Percentiles rank a stretch among this genome's conserved stretches.
Evolutionary conservation across 192 early-diverging fungal genomes (phyloP).

Genomic region (Rhizophagus sp.): DNA sequence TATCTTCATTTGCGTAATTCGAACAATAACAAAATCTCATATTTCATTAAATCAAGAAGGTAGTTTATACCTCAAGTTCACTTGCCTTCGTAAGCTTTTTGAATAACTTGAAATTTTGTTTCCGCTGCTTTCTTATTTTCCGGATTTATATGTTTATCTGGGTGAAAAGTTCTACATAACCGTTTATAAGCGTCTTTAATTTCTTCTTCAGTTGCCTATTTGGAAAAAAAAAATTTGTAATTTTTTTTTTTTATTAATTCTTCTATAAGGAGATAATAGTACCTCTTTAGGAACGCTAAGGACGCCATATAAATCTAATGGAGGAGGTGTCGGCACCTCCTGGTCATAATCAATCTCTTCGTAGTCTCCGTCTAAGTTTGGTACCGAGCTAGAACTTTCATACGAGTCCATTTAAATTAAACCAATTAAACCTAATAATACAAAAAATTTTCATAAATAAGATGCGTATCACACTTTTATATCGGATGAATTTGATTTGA

Average conservation of each 20-base stretch:
- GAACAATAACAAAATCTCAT: background rate
- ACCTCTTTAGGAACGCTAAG: constrained; percentile 69
- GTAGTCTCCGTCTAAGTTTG: background rate
- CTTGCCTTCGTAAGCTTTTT: constrained; percentile 73
- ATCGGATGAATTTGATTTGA: too few species aligned
- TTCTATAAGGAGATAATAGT: background rate
- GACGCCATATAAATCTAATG: constrained; percentile 63
- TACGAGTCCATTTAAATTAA: background rate
- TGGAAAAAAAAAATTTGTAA: background rate
- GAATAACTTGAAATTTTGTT: constrained; percentile 73
- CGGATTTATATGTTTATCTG: constrained; percentile 71
- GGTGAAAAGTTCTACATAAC: constrained; percentile 75
- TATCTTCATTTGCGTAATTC: background rate
- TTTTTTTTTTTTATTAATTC: too few species aligned
- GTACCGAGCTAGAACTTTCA: background rate
- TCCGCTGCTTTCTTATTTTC: constrained; percentile 66
- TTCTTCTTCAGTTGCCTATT: constrained; percentile 61
- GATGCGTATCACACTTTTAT: too few species aligned
- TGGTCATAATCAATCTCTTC: background rate
- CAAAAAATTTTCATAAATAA: too few species aligned
- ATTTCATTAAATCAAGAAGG: background rate
- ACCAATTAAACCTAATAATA: too few species aligned
- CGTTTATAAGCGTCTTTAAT: constrained; percentile 76
- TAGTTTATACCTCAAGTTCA: background rate
- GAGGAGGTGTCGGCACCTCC: constrained; percentile 34